Conservation (phyloP, 1,284 basidiomycete species). For the Cutaneotrichosporon curvatum region DNA sequence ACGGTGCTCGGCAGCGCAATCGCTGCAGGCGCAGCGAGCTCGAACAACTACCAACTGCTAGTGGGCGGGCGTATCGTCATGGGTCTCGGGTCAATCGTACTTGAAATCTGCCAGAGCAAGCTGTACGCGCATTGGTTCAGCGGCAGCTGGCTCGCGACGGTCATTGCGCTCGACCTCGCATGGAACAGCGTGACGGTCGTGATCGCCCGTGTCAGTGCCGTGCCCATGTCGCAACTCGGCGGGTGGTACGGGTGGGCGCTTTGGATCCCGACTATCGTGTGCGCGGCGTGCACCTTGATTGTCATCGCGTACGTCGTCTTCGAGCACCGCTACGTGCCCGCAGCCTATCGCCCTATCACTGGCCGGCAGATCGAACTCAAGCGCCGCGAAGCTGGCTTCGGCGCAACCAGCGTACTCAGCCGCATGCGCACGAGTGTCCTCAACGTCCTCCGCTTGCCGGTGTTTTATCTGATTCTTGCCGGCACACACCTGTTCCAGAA, state of each 20-base stretch:
- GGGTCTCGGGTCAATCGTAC: slow-evolving; percentile 30
- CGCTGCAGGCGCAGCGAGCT: slow-evolving; percentile 22
- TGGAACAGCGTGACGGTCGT: slow-evolving; percentile 32
- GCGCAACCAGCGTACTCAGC: too few species aligned
- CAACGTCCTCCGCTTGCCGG: slow-evolving; percentile 10
- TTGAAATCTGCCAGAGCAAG: slow-evolving; percentile 30
- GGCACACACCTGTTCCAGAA: slow-evolving; percentile 27
- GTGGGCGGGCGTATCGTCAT: slow-evolving; percentile 31
- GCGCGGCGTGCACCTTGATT: slow-evolving; percentile 2
- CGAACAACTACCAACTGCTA: slow-evolving; percentile 24
- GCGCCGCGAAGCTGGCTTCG: background rate
- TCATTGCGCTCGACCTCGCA: slow-evolving; percentile 34
- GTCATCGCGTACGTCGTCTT: slow-evolving; percentile 29
- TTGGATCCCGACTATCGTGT: slow-evolving; percentile 21
- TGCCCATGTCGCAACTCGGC: slow-evolving; percentile 34
- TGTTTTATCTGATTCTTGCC: slow-evolving; percentile 16
- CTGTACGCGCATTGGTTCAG: slow-evolving; percentile 40
- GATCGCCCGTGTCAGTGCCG: slow-evolving; percentile 26
- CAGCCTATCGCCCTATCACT: slow-evolving; percentile 14
- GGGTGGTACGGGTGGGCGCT: slow-evolving; percentile 38
- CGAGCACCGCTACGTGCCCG: slow-evolving; percentile 28
- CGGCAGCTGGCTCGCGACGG: slow-evolving; percentile 27
- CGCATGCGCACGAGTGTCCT: slow-evolving; percentile 5
- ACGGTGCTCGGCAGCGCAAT: slow-evolving; percentile 32
- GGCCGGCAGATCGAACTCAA: too few species aligned